Conservation (phyloP, 805 yeast species). For the Suhomyces xylopsoci region DNA sequence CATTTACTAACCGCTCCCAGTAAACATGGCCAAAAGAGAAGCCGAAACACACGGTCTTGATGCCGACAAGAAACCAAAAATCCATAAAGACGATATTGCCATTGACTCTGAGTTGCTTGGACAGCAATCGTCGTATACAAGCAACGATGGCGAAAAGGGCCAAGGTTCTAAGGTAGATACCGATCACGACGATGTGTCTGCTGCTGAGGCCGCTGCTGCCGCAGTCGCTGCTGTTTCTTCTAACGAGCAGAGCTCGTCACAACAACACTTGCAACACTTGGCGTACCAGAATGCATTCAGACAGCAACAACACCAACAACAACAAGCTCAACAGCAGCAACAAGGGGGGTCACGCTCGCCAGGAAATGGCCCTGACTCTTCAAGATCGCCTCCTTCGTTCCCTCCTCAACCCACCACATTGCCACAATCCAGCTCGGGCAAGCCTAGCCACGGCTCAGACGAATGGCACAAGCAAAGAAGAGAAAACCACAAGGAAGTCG, state of each 20-base stretch:
- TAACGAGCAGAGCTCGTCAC: constrained; percentile 7
- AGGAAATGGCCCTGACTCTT: background rate
- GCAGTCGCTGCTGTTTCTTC: constrained; percentile 21
- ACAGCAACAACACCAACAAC: constrained; percentile 19
- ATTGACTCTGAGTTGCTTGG: constrained; percentile 44
- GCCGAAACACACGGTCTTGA: constrained; percentile 7
- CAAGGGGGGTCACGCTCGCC: constrained; percentile 15
- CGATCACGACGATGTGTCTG: constrained; percentile 24
- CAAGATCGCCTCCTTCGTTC: background rate
- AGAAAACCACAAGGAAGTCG: constrained; percentile 94
- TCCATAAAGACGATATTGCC: constrained; percentile 23
- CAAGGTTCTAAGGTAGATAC: constrained; percentile 6
- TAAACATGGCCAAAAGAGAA: constrained; percentile 15
- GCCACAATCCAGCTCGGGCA: constrained; percentile 24
- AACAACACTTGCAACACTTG: constrained; percentile 15
- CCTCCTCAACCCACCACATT: constrained; percentile 36
- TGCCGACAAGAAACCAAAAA: constrained; percentile 10
- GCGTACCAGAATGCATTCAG: constrained; percentile 18
- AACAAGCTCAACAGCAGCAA: constrained; percentile 19
- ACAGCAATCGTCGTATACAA: constrained; percentile 35
- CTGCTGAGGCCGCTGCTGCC: constrained; percentile 28
- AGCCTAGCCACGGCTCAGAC: constrained; percentile 70
- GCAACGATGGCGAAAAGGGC: constrained; percentile 3
- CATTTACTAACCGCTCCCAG: constrained; percentile 7
- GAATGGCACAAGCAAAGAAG: constrained; percentile 83